Conservation (phyloP, 2,329 filamentous ascomycete species). For the Bipolaris oryzae region DNA sequence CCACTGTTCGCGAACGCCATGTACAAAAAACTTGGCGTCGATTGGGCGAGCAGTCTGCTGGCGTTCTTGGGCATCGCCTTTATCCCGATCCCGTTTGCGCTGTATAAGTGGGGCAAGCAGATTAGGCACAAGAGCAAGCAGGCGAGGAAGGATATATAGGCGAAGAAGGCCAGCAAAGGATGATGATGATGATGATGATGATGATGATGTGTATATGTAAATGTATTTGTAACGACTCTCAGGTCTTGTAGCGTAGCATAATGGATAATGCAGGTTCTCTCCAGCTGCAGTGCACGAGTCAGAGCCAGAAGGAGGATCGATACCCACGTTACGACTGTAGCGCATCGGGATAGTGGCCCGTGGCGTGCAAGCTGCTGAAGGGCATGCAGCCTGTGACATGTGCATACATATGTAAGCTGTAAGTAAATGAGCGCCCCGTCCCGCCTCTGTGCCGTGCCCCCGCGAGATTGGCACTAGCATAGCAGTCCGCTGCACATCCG, state of each 20-base stretch:
- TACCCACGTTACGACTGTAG: slow-evolving; percentile 4
- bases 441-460: too few relatives aligned
- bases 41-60: slow-evolving; percentile 51
- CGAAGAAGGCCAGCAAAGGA: neutral
- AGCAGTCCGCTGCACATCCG: neutral
- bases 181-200: too few relatives aligned
- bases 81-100: slow-evolving; percentile 54
- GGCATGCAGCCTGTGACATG: neutral
- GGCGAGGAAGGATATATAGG: slow-evolving; percentile 51
- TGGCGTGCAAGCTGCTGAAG: neutral
- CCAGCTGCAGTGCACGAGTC: neutral
- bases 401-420: too few relatives aligned
- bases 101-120: slow-evolving; percentile 52
- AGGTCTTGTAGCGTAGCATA: neutral
- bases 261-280: neutral
- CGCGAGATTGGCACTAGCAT: too few relatives aligned
- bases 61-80: slow-evolving; percentile 53
- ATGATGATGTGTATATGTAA: neutral
- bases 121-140: slow-evolving; percentile 50
- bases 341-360: neutral
- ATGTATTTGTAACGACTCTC: neutral
- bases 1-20: slow-evolving; percentile 46
- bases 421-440: too few relatives aligned
- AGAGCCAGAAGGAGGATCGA: neutral
- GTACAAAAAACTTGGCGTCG: slow-evolving; percentile 44